Conservation (phyloP, 768 basidiomycete genomes). For the Lactarius sanguifluus region DNA sequence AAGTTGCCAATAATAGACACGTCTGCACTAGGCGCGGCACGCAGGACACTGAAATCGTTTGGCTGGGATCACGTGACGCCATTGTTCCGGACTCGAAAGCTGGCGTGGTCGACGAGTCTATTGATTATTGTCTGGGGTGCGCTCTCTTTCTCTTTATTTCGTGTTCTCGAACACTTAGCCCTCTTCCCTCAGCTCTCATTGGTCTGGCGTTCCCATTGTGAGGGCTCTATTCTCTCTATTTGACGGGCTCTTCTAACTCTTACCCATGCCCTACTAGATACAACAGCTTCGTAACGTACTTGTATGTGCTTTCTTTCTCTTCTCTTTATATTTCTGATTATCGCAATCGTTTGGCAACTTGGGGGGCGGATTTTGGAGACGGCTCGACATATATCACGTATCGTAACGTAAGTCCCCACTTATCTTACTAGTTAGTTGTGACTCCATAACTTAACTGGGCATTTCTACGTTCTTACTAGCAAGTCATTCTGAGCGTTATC, state of each 20-base stretch:
- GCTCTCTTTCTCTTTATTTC: slow-evolving; percentile 6
- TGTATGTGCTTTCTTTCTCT: slow-evolving; percentile 37
- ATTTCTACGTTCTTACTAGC: slow-evolving; percentile 33
- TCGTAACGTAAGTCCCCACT: slow-evolving; percentile 52
- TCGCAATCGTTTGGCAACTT: slow-evolving; percentile 50
- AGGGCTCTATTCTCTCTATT: slow-evolving; percentile 29
- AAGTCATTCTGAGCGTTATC: slow-evolving; percentile 57
- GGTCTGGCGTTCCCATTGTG: slow-evolving; percentile 74
- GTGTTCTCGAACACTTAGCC: background rate
- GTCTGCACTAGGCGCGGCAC: slow-evolving; percentile 40
- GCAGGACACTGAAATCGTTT: slow-evolving; percentile 43
- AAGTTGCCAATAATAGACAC: slow-evolving; percentile 35
- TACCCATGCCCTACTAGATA: slow-evolving; percentile 37
- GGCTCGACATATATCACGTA: slow-evolving; percentile 70
- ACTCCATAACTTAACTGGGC: background rate
- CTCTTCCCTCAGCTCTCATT: slow-evolving; percentile 53
- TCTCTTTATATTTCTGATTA: background rate
- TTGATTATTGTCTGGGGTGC: slow-evolving; percentile 56
- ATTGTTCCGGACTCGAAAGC: slow-evolving; percentile 50
- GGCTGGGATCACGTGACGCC: slow-evolving; percentile 45
- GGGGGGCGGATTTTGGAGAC: slow-evolving; percentile 70
- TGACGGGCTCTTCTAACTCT: slow-evolving; percentile 3
- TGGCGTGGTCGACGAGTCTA: slow-evolving; percentile 50
- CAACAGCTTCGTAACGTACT: slow-evolving; percentile 54
- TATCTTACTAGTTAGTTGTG: background rate